These are phyloP conservation scores for Aspergillus transmontanensis DNA, from an alignment of 2,329 filamentous ascomycete genomes.

Conservation along the genomic window DNA sequence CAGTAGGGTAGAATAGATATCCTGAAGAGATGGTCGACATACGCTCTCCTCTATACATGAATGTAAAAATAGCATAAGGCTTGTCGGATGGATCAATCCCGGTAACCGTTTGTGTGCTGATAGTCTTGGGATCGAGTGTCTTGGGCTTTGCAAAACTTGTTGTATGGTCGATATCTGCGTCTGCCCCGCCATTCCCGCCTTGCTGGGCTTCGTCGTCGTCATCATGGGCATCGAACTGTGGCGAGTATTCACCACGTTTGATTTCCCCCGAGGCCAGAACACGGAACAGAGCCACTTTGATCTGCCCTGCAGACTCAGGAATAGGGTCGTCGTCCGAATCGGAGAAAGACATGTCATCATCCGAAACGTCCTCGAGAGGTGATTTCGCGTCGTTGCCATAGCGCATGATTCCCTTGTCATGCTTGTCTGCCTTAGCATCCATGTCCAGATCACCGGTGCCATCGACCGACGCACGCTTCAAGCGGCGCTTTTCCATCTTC, in stretches of 20 bases:
- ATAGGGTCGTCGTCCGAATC: slow-evolving; percentile 82
- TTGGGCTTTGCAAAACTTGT: slow-evolving; percentile 98
- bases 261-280: slow-evolving; percentile 95
- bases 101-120: slow-evolving; percentile 98
- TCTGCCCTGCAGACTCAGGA: slow-evolving; percentile 93
- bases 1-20: neutral
- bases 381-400: slow-evolving; percentile 78
- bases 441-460: slow-evolving; percentile 53
- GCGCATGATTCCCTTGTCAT: slow-evolving; percentile 64
- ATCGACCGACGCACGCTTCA: slow-evolving; percentile 69
- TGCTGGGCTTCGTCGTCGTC: slow-evolving; percentile 74
- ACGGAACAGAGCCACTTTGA: slow-evolving; percentile 95
- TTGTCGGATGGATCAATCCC: slow-evolving; percentile 95
- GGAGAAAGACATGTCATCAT: slow-evolving; percentile 67
- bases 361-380: slow-evolving; percentile 72
- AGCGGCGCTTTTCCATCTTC: slow-evolving; percentile 79
- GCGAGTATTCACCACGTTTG: slow-evolving; percentile 96
- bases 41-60: slow-evolving; percentile 96
- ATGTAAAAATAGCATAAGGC: slow-evolving; percentile 95
- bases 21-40: slow-evolving; percentile 46
- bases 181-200: slow-evolving; percentile 62
- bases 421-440: slow-evolving; percentile 36
- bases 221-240: slow-evolving; percentile 95
- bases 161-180: slow-evolving; percentile 90
- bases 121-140: slow-evolving; percentile 91